Conservation (phyloP, 306 rosid genomes). For the Lupinus albus region DNA sequence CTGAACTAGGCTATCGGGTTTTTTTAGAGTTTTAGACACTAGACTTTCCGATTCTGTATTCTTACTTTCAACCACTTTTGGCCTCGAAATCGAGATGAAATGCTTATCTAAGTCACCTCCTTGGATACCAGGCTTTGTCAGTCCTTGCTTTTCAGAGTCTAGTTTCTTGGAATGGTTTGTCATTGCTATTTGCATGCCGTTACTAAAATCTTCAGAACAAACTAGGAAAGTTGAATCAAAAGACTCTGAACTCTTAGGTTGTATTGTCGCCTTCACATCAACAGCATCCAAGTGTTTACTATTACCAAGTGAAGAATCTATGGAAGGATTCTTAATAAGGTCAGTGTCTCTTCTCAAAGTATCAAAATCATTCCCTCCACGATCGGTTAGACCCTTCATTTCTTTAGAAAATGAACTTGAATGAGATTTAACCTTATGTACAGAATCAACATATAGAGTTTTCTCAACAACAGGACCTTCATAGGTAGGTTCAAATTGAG, state of each 20-base stretch:
- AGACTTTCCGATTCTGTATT: slow-evolving; percentile 43
- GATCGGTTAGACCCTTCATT: slow-evolving; percentile 37
- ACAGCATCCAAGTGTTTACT: slow-evolving; percentile 35
- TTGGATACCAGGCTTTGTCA: slow-evolving; percentile 30
- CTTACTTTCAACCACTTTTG: slow-evolving; percentile 35
- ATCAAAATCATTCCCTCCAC: slow-evolving; percentile 39
- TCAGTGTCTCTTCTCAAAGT: slow-evolving; percentile 42
- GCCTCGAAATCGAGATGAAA: slow-evolving; percentile 34
- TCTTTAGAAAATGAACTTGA: slow-evolving; percentile 50
- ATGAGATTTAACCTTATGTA: slow-evolving; percentile 50
- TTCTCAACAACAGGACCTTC: slow-evolving; percentile 68
- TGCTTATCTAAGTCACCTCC: slow-evolving; percentile 37
- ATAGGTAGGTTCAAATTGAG: slow-evolving; percentile 40
- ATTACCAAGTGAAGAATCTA: slow-evolving; percentile 51
- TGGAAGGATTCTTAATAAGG: slow-evolving; percentile 29
- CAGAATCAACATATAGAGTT: slow-evolving; percentile 74
- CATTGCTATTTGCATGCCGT: slow-evolving; percentile 36
- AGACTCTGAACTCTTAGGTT: slow-evolving; percentile 43
- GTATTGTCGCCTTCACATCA: slow-evolving; percentile 43
- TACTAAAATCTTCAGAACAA: slow-evolving; percentile 41
- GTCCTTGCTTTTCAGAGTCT: slow-evolving; percentile 38
- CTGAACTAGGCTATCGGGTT: slow-evolving; percentile 19
- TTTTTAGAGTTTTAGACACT: slow-evolving; percentile 6
- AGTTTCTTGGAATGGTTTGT: slow-evolving; percentile 36
- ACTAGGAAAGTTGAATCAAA: slow-evolving; percentile 40